phyloP scores from a whole-genome alignment of 2,329 filamentous ascomycete genomes.

The Westerdykella sp. region DNA sequence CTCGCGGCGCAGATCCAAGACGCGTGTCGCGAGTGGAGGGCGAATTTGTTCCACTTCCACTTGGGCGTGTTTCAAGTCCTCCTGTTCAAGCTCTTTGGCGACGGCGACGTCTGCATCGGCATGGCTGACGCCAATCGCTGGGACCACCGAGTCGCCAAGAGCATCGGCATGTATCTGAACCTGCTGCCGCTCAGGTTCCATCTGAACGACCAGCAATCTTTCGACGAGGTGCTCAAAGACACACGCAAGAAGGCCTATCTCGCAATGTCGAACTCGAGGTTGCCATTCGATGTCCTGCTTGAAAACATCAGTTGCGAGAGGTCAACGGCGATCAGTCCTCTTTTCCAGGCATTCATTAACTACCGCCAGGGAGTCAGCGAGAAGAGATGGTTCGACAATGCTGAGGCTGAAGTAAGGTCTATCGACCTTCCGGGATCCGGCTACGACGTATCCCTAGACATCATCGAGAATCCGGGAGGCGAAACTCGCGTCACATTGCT shows the following conservation, averaged over 20 bases:
- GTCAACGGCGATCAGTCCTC: constrained; percentile 20
- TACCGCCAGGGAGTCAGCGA: constrained; percentile 12
- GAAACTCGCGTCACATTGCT: not conserved
- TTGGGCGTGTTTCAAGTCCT: constrained; percentile 31
- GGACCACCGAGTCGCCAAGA: constrained; percentile 18
- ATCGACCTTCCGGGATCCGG: not conserved
- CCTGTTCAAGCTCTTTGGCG: constrained; percentile 18
- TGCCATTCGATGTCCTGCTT: constrained; percentile 36
- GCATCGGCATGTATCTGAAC: constrained; percentile 38
- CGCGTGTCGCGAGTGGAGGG: constrained; percentile 15
- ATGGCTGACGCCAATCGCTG: constrained; percentile 36
- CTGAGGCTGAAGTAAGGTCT: not conserved
- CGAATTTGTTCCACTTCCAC: constrained; percentile 33
- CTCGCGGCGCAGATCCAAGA: constrained; percentile 6
- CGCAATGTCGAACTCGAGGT: constrained; percentile 19
- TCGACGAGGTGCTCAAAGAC: constrained; percentile 12
- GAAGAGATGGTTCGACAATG: not conserved
- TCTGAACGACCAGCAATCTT: constrained; percentile 5
- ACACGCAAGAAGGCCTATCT: constrained; percentile 10
- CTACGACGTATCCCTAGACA: constrained; percentile 2
- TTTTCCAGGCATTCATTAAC: constrained; percentile 36
- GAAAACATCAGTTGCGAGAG: constrained; percentile 16
- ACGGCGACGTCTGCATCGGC: constrained; percentile 37
- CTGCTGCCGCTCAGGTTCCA: constrained; percentile 34
- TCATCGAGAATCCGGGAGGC: constrained; percentile 2